These are phyloP conservation scores for Ophiostoma piceae DNA, from an alignment of 2,329 filamentous ascomycete species.

Conservation along the genomic window DNA sequence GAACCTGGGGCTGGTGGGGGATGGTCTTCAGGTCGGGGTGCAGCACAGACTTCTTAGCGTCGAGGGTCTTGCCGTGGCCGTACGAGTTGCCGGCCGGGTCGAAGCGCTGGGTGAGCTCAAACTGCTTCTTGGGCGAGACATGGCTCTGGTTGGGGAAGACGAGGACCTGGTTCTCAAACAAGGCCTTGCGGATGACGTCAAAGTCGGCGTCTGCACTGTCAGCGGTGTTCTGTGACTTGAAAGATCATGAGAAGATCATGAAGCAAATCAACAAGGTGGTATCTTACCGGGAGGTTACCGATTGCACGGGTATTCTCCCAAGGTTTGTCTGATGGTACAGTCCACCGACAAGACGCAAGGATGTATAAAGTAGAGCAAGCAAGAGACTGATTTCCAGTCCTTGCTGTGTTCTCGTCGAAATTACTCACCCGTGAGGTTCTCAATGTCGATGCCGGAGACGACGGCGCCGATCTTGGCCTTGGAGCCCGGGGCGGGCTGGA, in stretches of 20 bases:
- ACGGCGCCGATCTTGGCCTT: conserved; percentile 55
- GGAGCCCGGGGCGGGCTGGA: conserved; percentile 25
- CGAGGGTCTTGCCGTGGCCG: conserved; percentile 70
- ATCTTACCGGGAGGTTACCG: conserved; percentile 31
- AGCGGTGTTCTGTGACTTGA: not conserved
- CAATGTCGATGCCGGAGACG: conserved; percentile 54
- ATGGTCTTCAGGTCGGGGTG: conserved; percentile 78
- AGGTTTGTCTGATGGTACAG: conserved; percentile 15
- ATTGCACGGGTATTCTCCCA: conserved; percentile 31
- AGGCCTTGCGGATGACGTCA: conserved; percentile 54
- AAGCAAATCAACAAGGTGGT: not conserved
- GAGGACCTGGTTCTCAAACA: conserved; percentile 64
- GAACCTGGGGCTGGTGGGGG: conserved; percentile 72
- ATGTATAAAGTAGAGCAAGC: not conserved
- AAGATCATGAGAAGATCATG: too few relatives aligned
- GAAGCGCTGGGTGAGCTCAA: conserved; percentile 66
- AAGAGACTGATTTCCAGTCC: not conserved
- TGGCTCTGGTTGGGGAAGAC: conserved; percentile 64
- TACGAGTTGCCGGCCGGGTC: conserved; percentile 60
- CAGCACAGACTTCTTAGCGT: conserved; percentile 57
- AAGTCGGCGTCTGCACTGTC: conserved; percentile 55
- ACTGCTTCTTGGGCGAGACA: conserved; percentile 65
- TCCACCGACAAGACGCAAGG: conserved; percentile 19
- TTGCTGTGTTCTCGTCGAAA: not conserved
- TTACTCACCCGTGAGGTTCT: conserved; percentile 56